Conservation (phyloP, 2,329 filamentous ascomycete genomes). For the Pseudocercospora cruenta region DNA sequence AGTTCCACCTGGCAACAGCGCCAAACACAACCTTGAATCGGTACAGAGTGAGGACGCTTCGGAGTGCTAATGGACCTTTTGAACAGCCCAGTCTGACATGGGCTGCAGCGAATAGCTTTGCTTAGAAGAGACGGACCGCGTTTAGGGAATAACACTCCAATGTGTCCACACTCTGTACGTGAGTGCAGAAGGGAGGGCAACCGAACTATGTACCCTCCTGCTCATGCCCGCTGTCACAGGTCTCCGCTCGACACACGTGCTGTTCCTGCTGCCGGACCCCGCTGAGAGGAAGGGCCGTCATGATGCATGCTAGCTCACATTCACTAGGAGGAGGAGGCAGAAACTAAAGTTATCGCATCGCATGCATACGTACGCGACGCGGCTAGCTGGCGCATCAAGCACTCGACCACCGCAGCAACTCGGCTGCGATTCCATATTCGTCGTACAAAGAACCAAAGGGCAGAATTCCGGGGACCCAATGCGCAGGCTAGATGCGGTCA, state of each 20-base stretch:
- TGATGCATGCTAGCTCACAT: slow-evolving; percentile 19
- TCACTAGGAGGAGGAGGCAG: slow-evolving; percentile 7
- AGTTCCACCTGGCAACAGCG: slow-evolving; percentile 23
- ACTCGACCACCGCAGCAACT: slow-evolving; percentile 1
- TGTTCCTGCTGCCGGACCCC: slow-evolving; percentile 5
- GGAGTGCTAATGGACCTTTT: too few relatives aligned
- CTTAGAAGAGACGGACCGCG: too few relatives aligned
- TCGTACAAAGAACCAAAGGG: slow-evolving; percentile 17
- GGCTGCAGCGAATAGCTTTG: too few relatives aligned
- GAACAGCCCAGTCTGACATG: too few relatives aligned
- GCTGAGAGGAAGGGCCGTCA: slow-evolving; percentile 20
- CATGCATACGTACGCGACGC: slow-evolving; percentile 18
- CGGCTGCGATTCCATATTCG: slow-evolving; percentile 17
- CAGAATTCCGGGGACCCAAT: slow-evolving; percentile 17
- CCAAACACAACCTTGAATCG: slow-evolving; percentile 19
- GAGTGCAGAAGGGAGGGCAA: slow-evolving; percentile 22
- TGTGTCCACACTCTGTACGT: too few relatives aligned
- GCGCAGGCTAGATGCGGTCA: slow-evolving; percentile 10
- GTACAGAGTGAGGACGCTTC: too few relatives aligned
- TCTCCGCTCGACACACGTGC: slow-evolving; percentile 24
- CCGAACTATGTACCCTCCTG: slow-evolving; percentile 28
- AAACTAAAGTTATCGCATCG: slow-evolving; percentile 11
- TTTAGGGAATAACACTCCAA: too few relatives aligned
- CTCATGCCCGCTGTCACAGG: slow-evolving; percentile 23
- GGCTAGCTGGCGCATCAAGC: slow-evolving; percentile 16